A percentile compares a stretch with the other conserved stretches of the same genome.
phyloP scores from a whole-genome alignment of 2,329 filamentous ascomycete species.

The Fusarium sambucinum region DNA sequence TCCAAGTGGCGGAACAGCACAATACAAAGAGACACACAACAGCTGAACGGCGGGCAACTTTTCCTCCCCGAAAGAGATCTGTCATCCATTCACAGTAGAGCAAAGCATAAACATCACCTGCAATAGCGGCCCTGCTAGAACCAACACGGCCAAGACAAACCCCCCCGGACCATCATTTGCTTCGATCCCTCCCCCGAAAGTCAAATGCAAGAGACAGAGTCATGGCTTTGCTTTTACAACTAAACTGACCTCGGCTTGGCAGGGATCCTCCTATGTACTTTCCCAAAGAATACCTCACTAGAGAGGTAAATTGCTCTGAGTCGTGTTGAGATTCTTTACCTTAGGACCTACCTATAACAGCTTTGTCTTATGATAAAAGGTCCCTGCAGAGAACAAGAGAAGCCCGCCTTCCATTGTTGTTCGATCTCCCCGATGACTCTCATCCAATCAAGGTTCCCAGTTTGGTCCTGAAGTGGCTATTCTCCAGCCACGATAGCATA shows the following conservation, averaged over 20 bases:
- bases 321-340: not conserved
- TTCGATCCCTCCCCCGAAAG: conserved; percentile 14
- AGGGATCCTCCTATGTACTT: conserved; percentile 1
- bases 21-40: not conserved
- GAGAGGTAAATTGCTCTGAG: conserved; percentile 5
- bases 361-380: conserved; percentile 15
- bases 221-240: conserved; percentile 27
- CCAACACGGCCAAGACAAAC: conserved; percentile 29
- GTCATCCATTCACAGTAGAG: conserved; percentile 1
- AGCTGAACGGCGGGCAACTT: not conserved
- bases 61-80: not conserved
- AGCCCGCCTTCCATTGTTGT: conserved; percentile 34
- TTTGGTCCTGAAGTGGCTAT: conserved; percentile 20
- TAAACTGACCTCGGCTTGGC: conserved; percentile 5
- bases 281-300: conserved; percentile 14
- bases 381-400: conserved; percentile 38
- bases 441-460: conserved; percentile 19
- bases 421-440: conserved; percentile 31
- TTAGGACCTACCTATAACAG: conserved; percentile 5
- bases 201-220: conserved; percentile 33
- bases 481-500: not conserved
- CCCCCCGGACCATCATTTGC: conserved; percentile 33
- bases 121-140: conserved; percentile 26
- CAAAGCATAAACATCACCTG: conserved; percentile 37
- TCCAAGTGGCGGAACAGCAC: not conserved